These are phyloP conservation scores for Rosa lucieae DNA, from an alignment of 306 rosid species.

Conservation along the genomic window DNA sequence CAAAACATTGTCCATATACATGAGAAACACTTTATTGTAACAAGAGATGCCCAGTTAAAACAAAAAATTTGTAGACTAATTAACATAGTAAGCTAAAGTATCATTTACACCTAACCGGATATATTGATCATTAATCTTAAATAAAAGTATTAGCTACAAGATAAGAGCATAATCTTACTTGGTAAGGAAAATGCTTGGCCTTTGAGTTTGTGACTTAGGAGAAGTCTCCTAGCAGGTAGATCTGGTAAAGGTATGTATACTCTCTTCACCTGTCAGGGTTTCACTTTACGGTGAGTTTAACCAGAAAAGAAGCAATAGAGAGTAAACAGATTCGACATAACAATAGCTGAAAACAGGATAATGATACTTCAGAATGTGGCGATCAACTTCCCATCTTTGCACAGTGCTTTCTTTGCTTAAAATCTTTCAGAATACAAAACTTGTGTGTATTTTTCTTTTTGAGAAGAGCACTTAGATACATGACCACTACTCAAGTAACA, in stretches of 20 bases:
- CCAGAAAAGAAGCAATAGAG: constrained; percentile 8
- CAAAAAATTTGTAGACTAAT: background rate
- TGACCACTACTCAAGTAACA: background rate
- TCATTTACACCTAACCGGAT: background rate
- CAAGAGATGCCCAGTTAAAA: background rate
- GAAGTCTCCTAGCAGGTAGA: constrained; percentile 65
- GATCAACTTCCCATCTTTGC: background rate
- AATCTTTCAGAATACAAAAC: background rate
- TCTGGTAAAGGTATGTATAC: constrained; percentile 90
- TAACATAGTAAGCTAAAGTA: background rate
- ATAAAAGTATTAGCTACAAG: constrained; percentile 5
- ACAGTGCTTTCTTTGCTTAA: background rate
- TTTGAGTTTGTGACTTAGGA: constrained; percentile 81
- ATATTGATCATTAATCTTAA: background rate
- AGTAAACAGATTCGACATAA: background rate
- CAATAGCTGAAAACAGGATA: background rate
- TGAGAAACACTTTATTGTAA: background rate
- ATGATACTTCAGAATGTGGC: background rate
- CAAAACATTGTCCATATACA: background rate
- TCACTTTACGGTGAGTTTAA: constrained; percentile 29
- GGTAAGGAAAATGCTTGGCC: constrained; percentile 95
- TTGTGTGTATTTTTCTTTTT: background rate
- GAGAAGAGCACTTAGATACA: background rate
- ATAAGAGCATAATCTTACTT: constrained; percentile 51
- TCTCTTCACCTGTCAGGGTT: constrained; percentile 75